These are phyloP conservation scores for Citropsis articulata DNA, from an alignment of 345 rosid species.

Conservation along the genomic window DNA sequence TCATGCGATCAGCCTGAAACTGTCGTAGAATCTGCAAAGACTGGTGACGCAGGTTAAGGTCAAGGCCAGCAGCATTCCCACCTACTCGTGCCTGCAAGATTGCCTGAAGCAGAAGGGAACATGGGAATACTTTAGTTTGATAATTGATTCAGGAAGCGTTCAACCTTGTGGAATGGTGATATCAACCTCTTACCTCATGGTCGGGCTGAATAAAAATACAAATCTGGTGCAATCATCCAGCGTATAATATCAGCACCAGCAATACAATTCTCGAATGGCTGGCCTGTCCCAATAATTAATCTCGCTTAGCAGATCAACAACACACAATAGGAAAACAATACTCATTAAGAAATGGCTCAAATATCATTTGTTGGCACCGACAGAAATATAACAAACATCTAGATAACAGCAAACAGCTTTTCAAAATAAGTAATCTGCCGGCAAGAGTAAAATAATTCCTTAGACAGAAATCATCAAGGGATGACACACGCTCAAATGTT, in stretches of 20 bases:
- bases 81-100: slow-evolving; percentile 74
- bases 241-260: neutral
- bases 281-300: slow-evolving; percentile 4
- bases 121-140: neutral
- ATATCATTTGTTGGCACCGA: neutral
- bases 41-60: slow-evolving; percentile 68
- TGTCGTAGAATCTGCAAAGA: slow-evolving; percentile 56
- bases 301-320: neutral
- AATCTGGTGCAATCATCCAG: neutral
- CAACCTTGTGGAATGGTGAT: neutral
- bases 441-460: neutral
- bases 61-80: slow-evolving; percentile 78
- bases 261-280: neutral
- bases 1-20: slow-evolving; percentile 42
- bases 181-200: too few relatives aligned
- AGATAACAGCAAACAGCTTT: neutral
- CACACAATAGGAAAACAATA: neutral
- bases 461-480: neutral
- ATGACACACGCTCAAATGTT: neutral
- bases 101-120: slow-evolving; percentile 39
- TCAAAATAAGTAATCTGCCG: neutral
- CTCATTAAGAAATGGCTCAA: neutral
- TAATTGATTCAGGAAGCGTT: neutral
- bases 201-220: neutral
- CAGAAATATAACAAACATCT: neutral